Base-by-base conservation (phyloP, 2,329 filamentous ascomycete species). In the Laburnicola sp. region DNA sequence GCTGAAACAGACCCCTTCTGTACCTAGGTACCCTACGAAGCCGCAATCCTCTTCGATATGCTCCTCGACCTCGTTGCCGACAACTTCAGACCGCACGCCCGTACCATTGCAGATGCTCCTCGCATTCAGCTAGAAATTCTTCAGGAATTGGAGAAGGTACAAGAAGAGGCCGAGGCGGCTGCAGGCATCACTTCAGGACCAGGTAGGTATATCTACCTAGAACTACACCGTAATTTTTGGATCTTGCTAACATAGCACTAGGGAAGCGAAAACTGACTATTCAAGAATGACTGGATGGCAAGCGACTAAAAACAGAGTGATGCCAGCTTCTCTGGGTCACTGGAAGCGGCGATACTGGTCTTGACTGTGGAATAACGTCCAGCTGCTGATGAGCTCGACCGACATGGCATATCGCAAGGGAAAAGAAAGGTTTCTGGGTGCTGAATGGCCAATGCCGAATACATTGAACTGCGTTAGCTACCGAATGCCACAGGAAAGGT, bases 41-140 rank as follows among this genome's bases (percentile, higher is more conserved):
- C 50, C 22, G 46, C 51, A 9, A 50, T 50, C 22, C 28, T 30
- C 6, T 30, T 30, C 42, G 42, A 45, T 23, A 45, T 45, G 30
- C 22, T 45, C 3, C 30, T 45, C 30, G 42, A 45, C 22, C 30
- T 45, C 6, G 42, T 30, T 3, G 8, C 27, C 31, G 42, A 26
- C 6, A 26, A 26, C 8, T 45, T 35, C 31, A 10, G 26, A 16
- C 42, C 42, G 2, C 31, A 45, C 22, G 26, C 42, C 2, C 42
- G 31, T 6, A 45, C 30, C 16, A 45, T 45, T 2, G 31, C 23
- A n/a, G 42, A 45, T n/a, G 42, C 16, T 7, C 42, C 42, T 26
- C 3, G 3, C 1, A 45, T 45, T 3, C n/a, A 25, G 30, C 42
- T 45, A 3, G 42, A 36, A 22, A 45, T 45, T 16, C 22, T 45